Evolutionary conservation across 805 yeast genomes (phyloP).

Genomic region (Saturnispora silvae): DNA sequence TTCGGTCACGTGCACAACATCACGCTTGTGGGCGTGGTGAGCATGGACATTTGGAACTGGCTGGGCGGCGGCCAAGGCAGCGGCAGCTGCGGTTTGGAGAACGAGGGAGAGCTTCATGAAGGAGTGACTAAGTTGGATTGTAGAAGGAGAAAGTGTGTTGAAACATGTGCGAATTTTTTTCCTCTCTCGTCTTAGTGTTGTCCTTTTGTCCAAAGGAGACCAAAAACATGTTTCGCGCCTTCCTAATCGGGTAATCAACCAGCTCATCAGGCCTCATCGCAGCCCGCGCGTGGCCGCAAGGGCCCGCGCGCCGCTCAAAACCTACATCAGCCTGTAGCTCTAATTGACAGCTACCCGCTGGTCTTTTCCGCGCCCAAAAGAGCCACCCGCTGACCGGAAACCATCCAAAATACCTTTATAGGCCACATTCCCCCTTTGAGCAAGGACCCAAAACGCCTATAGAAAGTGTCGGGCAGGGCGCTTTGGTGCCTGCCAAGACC

Average conservation of each 20-base stretch:
- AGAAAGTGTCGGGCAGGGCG: too few species aligned
- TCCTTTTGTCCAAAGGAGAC: neutral
- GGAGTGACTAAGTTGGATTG: conserved; percentile 10
- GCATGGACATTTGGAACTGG: conserved; percentile 55
- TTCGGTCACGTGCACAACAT: conserved; percentile 38
- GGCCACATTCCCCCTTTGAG: too few species aligned
- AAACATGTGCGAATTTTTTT: neutral
- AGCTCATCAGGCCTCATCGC: too few species aligned
- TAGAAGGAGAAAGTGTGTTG: neutral
- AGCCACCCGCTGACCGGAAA: too few species aligned
- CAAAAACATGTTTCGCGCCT: conserved; percentile 1
- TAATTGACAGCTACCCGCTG: too few species aligned
- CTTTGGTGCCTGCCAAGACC: too few species aligned
- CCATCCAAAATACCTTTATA: too few species aligned
- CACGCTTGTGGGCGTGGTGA: conserved; percentile 44
- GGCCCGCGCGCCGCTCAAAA: too few species aligned
- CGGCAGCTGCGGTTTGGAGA: conserved; percentile 26
- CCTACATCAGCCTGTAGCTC: too few species aligned
- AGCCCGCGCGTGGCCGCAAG: too few species aligned
- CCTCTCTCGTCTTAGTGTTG: neutral
- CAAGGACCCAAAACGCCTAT: too few species aligned
- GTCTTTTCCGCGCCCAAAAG: too few species aligned
- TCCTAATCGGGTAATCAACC: neutral
- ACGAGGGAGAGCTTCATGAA: conserved; percentile 25
- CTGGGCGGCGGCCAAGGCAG: conserved; percentile 43